Conservation (phyloP, 805 yeast species). For the Millerozyma miso region DNA sequence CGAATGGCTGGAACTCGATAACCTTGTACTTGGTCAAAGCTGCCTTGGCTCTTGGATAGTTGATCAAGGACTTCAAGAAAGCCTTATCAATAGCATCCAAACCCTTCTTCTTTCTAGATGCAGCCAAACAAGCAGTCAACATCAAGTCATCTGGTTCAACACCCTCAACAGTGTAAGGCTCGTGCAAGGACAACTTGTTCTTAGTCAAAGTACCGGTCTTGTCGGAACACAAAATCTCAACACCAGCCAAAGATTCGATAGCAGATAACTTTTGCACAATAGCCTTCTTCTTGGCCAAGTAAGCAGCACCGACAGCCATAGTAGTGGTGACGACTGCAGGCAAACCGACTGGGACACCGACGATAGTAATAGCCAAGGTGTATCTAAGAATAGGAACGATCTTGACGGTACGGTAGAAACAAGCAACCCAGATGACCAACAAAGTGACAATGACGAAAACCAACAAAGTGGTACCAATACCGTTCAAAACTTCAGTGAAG, state of each 20-base stretch:
- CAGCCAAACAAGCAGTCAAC: constrained; percentile 97
- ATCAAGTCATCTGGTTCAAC: constrained; percentile 92
- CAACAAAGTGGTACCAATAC: constrained; percentile 90
- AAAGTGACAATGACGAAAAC: constrained; percentile 85
- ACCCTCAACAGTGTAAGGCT: constrained; percentile 97
- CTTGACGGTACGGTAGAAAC: constrained; percentile 87
- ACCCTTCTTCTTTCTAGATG: constrained; percentile 97
- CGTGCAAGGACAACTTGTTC: constrained; percentile 92
- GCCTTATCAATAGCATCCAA: constrained; percentile 96
- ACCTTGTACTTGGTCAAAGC: constrained; percentile 93
- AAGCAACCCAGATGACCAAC: constrained; percentile 86
- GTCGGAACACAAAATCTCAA: constrained; percentile 95
- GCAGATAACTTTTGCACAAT: constrained; percentile 96
- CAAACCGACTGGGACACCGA: constrained; percentile 98
- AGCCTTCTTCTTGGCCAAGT: constrained; percentile 95
- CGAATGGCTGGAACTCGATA: constrained; percentile 93
- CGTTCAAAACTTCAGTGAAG: constrained; percentile 95
- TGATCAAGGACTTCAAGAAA: constrained; percentile 83
- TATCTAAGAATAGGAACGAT: constrained; percentile 86
- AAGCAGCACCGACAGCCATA: constrained; percentile 99
- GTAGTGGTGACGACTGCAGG: constrained; percentile 98
- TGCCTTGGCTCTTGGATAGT: constrained; percentile 88
- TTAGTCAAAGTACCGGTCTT: constrained; percentile 97
- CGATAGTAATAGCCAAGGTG: constrained; percentile 92
- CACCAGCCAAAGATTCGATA: constrained; percentile 96